Base-by-base conservation (phyloP, 1,284 basidiomycete species). In the Mycosarcoma mackinlayi region DNA sequence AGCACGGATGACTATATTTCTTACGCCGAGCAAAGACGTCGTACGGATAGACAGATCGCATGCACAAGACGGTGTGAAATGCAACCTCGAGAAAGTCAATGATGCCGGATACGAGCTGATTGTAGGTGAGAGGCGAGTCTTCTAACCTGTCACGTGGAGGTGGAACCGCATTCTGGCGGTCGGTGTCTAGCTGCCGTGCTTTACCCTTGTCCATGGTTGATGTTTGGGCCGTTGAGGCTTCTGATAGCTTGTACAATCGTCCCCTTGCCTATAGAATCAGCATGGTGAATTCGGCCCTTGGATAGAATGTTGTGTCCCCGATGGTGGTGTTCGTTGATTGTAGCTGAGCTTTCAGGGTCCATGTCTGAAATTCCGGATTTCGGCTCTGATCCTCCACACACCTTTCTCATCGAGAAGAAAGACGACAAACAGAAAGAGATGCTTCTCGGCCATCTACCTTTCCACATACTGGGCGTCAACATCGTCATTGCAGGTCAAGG, bases 1-100 rank as follows among this genome's bases (percentile, higher is more conserved):
- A 96, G 19, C 95, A 92, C 0, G 92, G 90, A 0, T 90, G 90
- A 52, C 92, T 89, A 83, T 94, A 95, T 80, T 93, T 94, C 82
- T 91, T 90, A 46, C 92, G 87, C 45, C 92, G 88, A 23, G 90
- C 86, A 81, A 98, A 98, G 13, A 95, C 86, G 31, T 92, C 91
- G 9, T 89, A 86, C 0, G 94, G 94, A 77, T 98, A 98, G 44
- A 98, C 87, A 65, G 90, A 89, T 23, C 94, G 89, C 23, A 94
- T 88, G 78, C 92, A 95, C 1, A 98, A 87, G 61, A 98, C 92
- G 1, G 90, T 91, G 81, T 97, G 94, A 59, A 96, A 89, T 2
- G 92, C 91, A 23, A 94, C 91, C 83, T 98, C 94, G 74, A 98
- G 61, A 28, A 75, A 75, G 11, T 75, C 60, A 24, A 68, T 41